Base-by-base conservation (phyloP, 345 rosid species). In the Pelargonium nanum region DNA sequence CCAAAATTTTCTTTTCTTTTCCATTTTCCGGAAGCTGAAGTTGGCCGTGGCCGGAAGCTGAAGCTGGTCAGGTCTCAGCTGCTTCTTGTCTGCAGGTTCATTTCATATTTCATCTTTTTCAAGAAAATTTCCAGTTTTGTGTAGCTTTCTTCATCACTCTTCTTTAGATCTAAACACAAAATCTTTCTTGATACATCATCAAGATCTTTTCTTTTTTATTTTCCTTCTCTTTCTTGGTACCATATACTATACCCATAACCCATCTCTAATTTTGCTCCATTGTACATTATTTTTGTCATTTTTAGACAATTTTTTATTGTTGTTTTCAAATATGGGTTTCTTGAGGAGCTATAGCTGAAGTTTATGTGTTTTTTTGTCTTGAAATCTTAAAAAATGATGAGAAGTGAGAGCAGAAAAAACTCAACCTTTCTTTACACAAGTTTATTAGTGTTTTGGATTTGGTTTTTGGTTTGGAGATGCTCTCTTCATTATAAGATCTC, bases 11-110 rank as follows among this genome's bases (percentile, higher is more conserved):
- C 24, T 28, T 58, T 45, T 58, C 22, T 30, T 58, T 58, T 58
- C 50, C 68, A 77, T 70, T 88, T 83, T 81, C 85, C 86, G 87
- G 81, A 86, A 86, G 89, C 86, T 84, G 82, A 77, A 80, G 67
- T 76, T 28, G 52, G 72, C 83, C 82, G 78, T 81, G 78, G 72
- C 59, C 72, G 72, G 74, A 67, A n/a, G n/a, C n/a, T n/a, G n/a
- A n/a, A n/a, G n/a, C n/a, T n/a, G n/a, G n/a, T n/a, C n/a, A n/a
- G n/a, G n/a, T n/a, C n/a, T n/a, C n/a, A n/a, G n/a, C n/a, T n/a
- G n/a, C 9, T 60, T 22, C 50, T 10, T 40, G 1, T 19, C 9
- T 58, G 2, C 21, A 21, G 44, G 13, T 8, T 58, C 21, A 58
- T 40, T 40, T 40, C 24, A 20, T 26, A 12, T 25, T 22, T 28